Evolutionary conservation across 1,284 basidiomycete species (phyloP).

Genomic region (Trametes polyzona): DNA sequence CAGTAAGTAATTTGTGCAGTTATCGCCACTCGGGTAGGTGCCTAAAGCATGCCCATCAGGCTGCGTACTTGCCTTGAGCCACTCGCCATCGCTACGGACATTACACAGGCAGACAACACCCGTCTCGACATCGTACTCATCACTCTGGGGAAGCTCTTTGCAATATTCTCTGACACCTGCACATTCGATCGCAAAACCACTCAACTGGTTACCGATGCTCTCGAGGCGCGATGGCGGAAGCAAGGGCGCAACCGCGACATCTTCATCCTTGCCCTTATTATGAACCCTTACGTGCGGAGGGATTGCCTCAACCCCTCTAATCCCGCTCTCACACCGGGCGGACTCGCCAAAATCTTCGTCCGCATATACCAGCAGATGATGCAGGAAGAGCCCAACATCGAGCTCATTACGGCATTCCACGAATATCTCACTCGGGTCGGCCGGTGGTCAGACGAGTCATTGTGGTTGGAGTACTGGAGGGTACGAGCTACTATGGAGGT

Average conservation of each 20-base stretch:
- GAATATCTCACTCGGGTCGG: constrained; percentile 4
- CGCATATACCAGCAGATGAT: neutral
- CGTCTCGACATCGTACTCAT: constrained; percentile 43
- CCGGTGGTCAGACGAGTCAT: neutral
- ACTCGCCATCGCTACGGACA: constrained; percentile 44
- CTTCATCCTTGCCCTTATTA: constrained; percentile 44
- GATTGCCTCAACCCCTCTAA: constrained; percentile 17
- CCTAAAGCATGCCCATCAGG: constrained; percentile 24
- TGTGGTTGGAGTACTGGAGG: neutral
- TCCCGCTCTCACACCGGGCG: neutral
- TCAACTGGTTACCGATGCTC: constrained; percentile 36
- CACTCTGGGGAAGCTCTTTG: constrained; percentile 40
- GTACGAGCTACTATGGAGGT: neutral
- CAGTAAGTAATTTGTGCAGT: too few species aligned
- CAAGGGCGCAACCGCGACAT: constrained; percentile 42
- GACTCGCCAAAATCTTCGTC: constrained; percentile 9
- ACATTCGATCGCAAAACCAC: constrained; percentile 23
- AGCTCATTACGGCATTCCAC: neutral
- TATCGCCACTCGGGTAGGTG: too few species aligned
- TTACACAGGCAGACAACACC: constrained; percentile 39
- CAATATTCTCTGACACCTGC: constrained; percentile 5
- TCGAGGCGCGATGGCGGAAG: constrained; percentile 45
- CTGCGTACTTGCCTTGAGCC: constrained; percentile 41
- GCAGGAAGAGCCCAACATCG: neutral
- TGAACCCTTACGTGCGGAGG: constrained; percentile 41